Base-by-base conservation (phyloP, 2,329 filamentous ascomycete genomes). In the Aspergillus alliaceus region DNA sequence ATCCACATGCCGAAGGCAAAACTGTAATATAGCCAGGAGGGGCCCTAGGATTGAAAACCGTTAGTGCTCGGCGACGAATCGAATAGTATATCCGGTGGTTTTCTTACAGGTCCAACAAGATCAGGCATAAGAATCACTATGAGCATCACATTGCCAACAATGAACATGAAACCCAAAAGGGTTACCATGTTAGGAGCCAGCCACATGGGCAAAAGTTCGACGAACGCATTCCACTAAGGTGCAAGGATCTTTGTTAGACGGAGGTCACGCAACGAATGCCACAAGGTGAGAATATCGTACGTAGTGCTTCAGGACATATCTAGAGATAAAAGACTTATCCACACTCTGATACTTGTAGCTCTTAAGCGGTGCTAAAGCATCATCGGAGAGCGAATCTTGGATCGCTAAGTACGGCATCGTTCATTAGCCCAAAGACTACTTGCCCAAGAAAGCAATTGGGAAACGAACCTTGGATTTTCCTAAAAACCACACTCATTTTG, bases 171-270 rank as follows among this genome's bases (percentile, higher is more conserved):
- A 57, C 95, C 95, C 48, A 98, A 77, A 24, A 99, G 82, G 64
- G 95, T 99, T 58, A 99, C 93, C 87, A 97, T 95, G 72, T 99
- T 99, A 32, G 95, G 95, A 27, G 95, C 95, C 54, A 99, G 84
- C 93, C 93, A 99, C 85, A 97, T 79, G 62, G 95, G 95, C 68
- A 99, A 79, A 40, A 97, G 78, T 73, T 96, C 87, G 67, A 98
- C 95, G 67, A 93, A 93, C 64, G 87, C 91, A 84, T 97, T 98
- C 95, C 95, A 99, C 93, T 98, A 76, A 69, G 34, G 35, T 29
- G n/a, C 34, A 39, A 29, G 20, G 34, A 53, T 57, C 50, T 34
- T 51, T 40, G 52, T 60, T 50, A 60, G 61, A 57, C 24, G n/a
- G 9, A 12, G 6, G n/a, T 31, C n/a, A 6, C 9, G 18, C 11